Conservation (phyloP, 257 asterid species). For the Ilex aquifolium region DNA sequence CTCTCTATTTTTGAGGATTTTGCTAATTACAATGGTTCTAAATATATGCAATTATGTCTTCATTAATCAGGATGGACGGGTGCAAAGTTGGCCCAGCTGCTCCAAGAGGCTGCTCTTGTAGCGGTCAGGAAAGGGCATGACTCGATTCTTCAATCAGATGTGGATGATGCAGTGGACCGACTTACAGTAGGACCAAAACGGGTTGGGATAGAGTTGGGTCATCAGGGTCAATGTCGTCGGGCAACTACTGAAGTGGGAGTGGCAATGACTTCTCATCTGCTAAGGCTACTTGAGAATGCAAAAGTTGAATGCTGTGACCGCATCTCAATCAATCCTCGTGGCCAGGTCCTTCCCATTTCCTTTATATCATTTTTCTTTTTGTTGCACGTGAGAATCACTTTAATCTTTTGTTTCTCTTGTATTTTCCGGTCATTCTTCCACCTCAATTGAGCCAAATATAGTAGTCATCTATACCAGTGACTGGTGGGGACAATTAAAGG, state of each 20-base stretch:
- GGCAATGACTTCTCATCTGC: slow-evolving; percentile 82
- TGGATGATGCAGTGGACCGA: slow-evolving; percentile 96
- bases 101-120: slow-evolving; percentile 98
- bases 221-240: slow-evolving; percentile 92
- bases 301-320: slow-evolving; percentile 84
- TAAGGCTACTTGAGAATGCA: slow-evolving; percentile 76
- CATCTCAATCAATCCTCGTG: slow-evolving; percentile 89
- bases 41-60: background rate
- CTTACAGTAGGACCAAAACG: slow-evolving; percentile 96
- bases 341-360: slow-evolving; percentile 48
- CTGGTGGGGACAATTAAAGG: background rate
- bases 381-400: background rate
- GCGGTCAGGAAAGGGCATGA: slow-evolving; percentile 88
- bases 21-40: too few relatives aligned
- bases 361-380: background rate
- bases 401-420: slow-evolving; percentile 4
- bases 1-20: background rate
- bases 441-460: background rate
- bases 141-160: slow-evolving; percentile 68
- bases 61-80: slow-evolving; percentile 82
- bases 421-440: slow-evolving; percentile 4
- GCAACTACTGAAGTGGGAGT: slow-evolving; percentile 85
- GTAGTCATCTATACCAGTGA: too few relatives aligned
- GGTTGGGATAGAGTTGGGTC: slow-evolving; percentile 67
- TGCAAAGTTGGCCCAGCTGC: slow-evolving; percentile 94